Evolutionary conservation across 306 rosid species (phyloP), one percentile per base, ranked within the genome.

Genomic region (Dicorynia guianensis): DNA sequence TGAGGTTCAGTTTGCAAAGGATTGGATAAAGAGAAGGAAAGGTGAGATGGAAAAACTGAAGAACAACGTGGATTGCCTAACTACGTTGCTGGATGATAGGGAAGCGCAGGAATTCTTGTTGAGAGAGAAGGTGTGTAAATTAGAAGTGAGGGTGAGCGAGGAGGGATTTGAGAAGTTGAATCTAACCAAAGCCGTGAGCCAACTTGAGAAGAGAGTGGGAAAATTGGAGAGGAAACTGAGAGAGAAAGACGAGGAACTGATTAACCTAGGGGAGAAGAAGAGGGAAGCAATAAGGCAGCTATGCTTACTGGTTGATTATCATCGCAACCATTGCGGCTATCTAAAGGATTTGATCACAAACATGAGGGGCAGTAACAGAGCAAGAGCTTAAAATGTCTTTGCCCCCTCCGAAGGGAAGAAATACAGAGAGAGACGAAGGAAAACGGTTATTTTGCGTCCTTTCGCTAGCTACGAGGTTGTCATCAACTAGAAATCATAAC

Each of bases 281-380:
- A 83, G 81, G 54, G 96, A 89, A 79, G 98, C 86, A 42, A 91
- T 93, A 71, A 87, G 90, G 77, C 97, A 91, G 14, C 92, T 93
- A 1, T 93, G 98, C 68, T 60, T 82, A 11, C 65, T 84, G 40
- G 70, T 79, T 63, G 97, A 93, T 57, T 89, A 91, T 80, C 92
- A 93, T 71, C 91, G 90, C 4, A 57, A 50, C 63, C 88, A 85
- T 18, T 89, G 49, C 36, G 75, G 82, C 67, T 40, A 82, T 76
- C 88, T 93, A 14, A 81, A 71, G 81, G 80, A 60, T 74, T 58
- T 72, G 30, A 43, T 86, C 55, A 19, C 83, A 18, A 82, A 68
- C 35, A 70, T 20, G 53, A 54, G 59, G 11, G 25, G 40, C 25
- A 71, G 15, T 58, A 43, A 74, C 46, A 80, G 7, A 69, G 72